Conservation (phyloP, 2,329 filamentous ascomycete genomes). For the Monosporascus sp. region DNA sequence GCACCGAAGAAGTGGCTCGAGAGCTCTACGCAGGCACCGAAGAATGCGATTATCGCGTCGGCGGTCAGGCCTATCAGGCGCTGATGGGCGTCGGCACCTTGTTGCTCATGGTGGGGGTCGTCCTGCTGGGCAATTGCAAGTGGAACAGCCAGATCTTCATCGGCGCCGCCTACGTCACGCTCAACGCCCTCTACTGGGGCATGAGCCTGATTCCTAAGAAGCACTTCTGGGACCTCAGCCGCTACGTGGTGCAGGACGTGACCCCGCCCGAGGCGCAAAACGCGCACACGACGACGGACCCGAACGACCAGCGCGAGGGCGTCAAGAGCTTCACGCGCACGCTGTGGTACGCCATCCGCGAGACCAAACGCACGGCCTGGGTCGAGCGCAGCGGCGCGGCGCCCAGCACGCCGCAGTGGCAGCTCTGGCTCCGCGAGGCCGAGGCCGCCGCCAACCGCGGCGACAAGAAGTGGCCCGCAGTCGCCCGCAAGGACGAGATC, state of each 20-base stretch:
- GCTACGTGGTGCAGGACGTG: conserved; percentile 39
- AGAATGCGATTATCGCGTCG: conserved; percentile 51
- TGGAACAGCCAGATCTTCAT: conserved; percentile 57
- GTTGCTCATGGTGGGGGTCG: conserved; percentile 56
- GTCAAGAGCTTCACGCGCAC: conserved; percentile 48
- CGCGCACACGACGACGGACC: conserved; percentile 29
- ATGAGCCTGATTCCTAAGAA: conserved; percentile 44
- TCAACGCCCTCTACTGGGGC: conserved; percentile 57
- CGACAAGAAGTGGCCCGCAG: conserved; percentile 39
- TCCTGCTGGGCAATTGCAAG: conserved; percentile 57
- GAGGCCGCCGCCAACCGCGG: conserved; percentile 30
- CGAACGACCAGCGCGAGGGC: conserved; percentile 32
- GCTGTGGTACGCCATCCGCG: conserved; percentile 54
- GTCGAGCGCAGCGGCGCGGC: conserved; percentile 45
- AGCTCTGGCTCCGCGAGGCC: conserved; percentile 47
- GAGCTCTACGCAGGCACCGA: conserved; percentile 59
- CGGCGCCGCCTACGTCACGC: conserved; percentile 50
- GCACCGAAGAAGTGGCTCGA: conserved; percentile 55
- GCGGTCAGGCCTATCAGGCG: conserved; percentile 39
- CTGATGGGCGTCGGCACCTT: conserved; percentile 55
- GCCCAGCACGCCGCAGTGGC: conserved; percentile 48
- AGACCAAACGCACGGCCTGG: conserved; percentile 49
- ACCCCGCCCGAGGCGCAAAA: conserved; percentile 34
- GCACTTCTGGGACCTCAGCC: conserved; percentile 53
- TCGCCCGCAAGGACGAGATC: conserved; percentile 43